Evolutionary conservation across 257 asterid species (phyloP).

Genomic region (Fraxinus cuspidata): DNA sequence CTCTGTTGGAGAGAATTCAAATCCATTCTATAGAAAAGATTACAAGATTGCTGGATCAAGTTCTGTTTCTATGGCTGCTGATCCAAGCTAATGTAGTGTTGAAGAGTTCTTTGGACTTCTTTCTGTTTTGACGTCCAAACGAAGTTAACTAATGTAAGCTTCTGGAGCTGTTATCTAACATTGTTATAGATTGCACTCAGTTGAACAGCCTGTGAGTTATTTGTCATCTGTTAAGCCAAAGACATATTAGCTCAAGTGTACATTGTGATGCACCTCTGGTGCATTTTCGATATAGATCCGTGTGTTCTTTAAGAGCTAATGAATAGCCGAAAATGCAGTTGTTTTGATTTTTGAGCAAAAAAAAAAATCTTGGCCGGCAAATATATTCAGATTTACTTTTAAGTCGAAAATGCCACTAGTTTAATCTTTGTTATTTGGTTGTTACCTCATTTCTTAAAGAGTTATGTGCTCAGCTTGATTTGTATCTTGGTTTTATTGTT

Average conservation of each 20-base stretch:
- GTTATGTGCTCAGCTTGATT: neutral
- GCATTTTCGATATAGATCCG: slow-evolving; percentile 31
- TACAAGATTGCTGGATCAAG: slow-evolving; percentile 24
- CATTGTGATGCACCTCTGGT: slow-evolving; percentile 25
- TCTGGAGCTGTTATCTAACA: slow-evolving; percentile 30
- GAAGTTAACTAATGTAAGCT: slow-evolving; percentile 34
- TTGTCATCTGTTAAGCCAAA: slow-evolving; percentile 7
- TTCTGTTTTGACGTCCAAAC: slow-evolving; percentile 24
- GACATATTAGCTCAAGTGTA: slow-evolving; percentile 31
- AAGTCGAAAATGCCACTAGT: neutral
- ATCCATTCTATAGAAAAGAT: neutral
- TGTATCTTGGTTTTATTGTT: neutral
- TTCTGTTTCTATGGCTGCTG: slow-evolving; percentile 32
- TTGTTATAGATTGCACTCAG: slow-evolving; percentile 34
- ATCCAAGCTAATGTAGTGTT: slow-evolving; percentile 18
- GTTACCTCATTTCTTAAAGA: neutral
- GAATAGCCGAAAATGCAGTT: slow-evolving; percentile 25
- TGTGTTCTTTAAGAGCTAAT: slow-evolving; percentile 25
- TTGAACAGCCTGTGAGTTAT: slow-evolving; percentile 32
- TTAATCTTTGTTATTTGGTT: neutral
- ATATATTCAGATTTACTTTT: neutral
- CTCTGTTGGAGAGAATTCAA: slow-evolving; percentile 37
- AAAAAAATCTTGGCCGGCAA: neutral
- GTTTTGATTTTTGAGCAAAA: neutral
- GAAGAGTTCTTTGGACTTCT: slow-evolving; percentile 15